Conservation (phyloP, 2,329 filamentous ascomycete species). For the Talaromyces funiculosus region DNA sequence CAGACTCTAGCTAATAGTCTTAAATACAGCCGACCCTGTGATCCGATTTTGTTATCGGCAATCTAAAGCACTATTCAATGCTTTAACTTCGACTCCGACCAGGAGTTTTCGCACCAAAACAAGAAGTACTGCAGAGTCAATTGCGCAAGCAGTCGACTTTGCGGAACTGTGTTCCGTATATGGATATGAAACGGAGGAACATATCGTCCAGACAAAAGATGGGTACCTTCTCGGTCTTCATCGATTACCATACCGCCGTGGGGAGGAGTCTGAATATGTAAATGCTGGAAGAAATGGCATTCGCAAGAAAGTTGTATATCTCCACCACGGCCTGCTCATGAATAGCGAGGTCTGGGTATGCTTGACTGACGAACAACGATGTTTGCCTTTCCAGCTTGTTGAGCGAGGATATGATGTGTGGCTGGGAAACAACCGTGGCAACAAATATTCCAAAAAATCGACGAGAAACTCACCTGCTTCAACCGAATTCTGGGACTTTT, state of each 20-base stretch:
- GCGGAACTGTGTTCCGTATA: conserved; percentile 86
- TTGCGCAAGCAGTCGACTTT: conserved; percentile 86
- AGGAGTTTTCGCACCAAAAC: conserved; percentile 63
- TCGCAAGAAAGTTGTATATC: conserved; percentile 80
- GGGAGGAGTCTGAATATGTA: conserved; percentile 72
- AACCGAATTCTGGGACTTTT: conserved; percentile 89
- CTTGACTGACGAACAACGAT: conserved; percentile 76
- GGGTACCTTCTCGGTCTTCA: conserved; percentile 90
- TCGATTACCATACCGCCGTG: conserved; percentile 73
- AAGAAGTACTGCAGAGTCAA: conserved; percentile 65
- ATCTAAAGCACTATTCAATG: conserved; percentile 77
- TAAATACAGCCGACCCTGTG: conserved; percentile 61
- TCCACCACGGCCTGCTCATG: conserved; percentile 96
- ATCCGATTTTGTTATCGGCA: conserved; percentile 76
- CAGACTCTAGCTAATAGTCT: neutral
- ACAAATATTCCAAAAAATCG: conserved; percentile 98
- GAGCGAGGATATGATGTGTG: conserved; percentile 94
- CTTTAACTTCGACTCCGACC: conserved; percentile 63
- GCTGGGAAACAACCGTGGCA: conserved; percentile 95
- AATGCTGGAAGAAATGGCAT: conserved; percentile 62
- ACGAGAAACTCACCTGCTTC: conserved; percentile 69
- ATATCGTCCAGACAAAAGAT: conserved; percentile 89
- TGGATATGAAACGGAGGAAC: conserved; percentile 92
- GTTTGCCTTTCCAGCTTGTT: conserved; percentile 80
- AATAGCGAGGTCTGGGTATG: conserved; percentile 99